Evolutionary conservation across 164 flowering plant genomes (phyloP), one percentile per base, ranked within the genome.

Genomic region (Aristolochia californica): DNA sequence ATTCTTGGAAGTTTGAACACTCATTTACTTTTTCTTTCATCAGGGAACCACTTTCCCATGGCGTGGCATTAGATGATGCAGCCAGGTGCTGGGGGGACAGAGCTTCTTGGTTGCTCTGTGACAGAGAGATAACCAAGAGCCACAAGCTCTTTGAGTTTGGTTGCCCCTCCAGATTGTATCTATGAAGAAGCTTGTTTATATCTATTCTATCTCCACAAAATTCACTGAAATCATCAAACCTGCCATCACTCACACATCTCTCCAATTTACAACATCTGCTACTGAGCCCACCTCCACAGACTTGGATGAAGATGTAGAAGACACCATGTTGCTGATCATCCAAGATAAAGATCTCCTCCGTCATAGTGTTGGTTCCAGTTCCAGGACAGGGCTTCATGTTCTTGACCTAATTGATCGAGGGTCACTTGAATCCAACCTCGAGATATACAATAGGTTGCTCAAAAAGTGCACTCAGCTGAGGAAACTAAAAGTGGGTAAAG

Each of bases 401-500:
- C 76, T 83, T 2, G 85, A 85, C 67, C 72, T 83, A 45, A 65
- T 85, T 5, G 69, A 81, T 51, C 48, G 56, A 2, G 80, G 82
- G 11, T 60, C 78, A 0, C 24, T 82, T 40, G 62, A 73, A 23
- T 66, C 78, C 1, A 80, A 72, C 48, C 68, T 62, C 0, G 56
- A 59, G 11, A 60, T 79, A n/a, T 84, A 80, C 65, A 68, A 64
- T 40, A 65, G 60, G 30, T 48, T 86, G 68, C 54, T 86, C 0
- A 80, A 68, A 66, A 72, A 58, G 53, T 82, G 90, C 68, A 76
- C 86, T 58, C 59, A 70, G 25, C 56, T 68, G 69, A 62, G 72
- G 23, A 77, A 67, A 48, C 14, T 81, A 30, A 61, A 61, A 38
- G 74, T 80, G 51, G 95, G 85, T 0, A 70, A 60, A 53, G 38